Base-by-base conservation (phyloP, 768 basidiomycete genomes). In the Obba rivulosa region DNA sequence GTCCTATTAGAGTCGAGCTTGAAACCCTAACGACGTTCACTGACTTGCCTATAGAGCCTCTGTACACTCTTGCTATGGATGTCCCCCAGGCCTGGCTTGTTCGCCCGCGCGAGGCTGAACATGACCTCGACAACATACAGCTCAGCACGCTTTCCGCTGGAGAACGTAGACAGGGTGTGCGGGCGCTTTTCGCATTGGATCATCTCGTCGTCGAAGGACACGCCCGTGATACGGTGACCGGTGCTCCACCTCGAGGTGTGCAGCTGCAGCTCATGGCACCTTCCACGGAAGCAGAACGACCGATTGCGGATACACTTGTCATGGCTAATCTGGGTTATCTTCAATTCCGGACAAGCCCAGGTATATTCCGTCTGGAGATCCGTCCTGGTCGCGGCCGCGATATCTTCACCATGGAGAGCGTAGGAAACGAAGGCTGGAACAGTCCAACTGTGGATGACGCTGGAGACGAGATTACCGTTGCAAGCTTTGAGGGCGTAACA, bases 61-160 rank as follows among this genome's bases (percentile, higher is more conserved):
- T 99, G 48, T 92, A 93, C 58, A 98, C 95, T 0, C 75, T 98
- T n/a, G 81, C 82, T 3, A 85, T 96, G 79, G 95, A 98, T 44
- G 84, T 92, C 2, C 91, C 89, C 4, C 72, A 82, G 2, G 81
- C 95, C 0, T 99, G 96, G 96, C 81, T 97, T 7, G 93, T 92
- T 22, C 84, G 91, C 10, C 96, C 95, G 1, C 80, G 82, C 11
- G 83, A 91, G 59, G 87, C 94, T 0, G 72, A 84, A 1, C 90
- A 96, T 56, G 95, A 99, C 63, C 79, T 98, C 22, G 95, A 99
- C 69, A 99, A 99, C 64, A 86, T 99, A 49, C 88, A 93, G 39
- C 78, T 98, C 7, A 76, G 74, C 10, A 76, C 77, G 38, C 73
- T 95, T 2, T 69, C 78, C 1, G 69, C 73, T 0, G 72, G 75